These are phyloP conservation scores for Lycium barbarum DNA, from an alignment of 257 asterid species.

Conservation along the genomic window DNA sequence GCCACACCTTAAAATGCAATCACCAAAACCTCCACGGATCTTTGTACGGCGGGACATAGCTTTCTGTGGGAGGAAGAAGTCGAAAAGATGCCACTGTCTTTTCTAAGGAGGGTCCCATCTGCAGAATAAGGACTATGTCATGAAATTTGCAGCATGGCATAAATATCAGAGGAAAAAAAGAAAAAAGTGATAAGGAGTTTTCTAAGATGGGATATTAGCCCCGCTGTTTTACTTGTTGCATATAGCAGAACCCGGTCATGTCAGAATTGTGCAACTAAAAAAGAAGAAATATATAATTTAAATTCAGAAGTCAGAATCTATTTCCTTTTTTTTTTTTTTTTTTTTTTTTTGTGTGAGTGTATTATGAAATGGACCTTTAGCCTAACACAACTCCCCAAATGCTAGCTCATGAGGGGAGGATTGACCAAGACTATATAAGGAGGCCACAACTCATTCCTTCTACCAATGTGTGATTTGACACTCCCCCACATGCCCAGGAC, in stretches of 20 bases:
- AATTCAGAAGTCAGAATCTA: background rate
- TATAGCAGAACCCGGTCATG: constrained; percentile 19
- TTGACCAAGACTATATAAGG: background rate
- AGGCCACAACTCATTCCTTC: background rate
- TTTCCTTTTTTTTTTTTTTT: background rate
- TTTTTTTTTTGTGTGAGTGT: background rate
- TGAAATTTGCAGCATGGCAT: background rate
- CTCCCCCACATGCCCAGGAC: background rate
- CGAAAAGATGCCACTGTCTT: constrained; percentile 81
- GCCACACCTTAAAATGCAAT: constrained; percentile 8
- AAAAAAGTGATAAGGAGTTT: background rate
- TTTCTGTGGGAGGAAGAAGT: constrained; percentile 85
- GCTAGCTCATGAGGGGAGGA: background rate
- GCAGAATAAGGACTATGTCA: constrained; percentile 36
- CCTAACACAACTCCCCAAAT: background rate
- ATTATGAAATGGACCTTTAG: background rate
- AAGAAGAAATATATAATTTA: background rate
- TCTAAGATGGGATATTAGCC: background rate
- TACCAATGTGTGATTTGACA: background rate
- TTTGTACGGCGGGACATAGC: constrained; percentile 90
- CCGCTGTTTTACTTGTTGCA: background rate
- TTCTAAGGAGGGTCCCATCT: constrained; percentile 86
- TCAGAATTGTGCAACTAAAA: constrained; percentile 6
- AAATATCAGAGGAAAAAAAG: background rate
- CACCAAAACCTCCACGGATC: constrained; percentile 93